phyloP scores from a whole-genome alignment of 345 rosid genomes.

The Eucalyptus cladocalyx region DNA sequence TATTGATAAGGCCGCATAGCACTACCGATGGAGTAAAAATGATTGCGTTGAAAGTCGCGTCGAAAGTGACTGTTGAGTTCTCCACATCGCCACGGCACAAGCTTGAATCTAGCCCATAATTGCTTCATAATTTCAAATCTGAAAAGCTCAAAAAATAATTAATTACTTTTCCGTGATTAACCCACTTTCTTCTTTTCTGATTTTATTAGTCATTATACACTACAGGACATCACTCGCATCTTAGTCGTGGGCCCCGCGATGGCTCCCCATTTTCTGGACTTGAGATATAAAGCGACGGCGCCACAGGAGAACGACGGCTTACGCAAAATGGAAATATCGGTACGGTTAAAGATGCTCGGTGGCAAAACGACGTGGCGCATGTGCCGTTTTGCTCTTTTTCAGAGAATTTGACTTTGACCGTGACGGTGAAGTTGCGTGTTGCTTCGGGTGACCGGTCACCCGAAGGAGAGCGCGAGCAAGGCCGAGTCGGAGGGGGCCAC shows the following conservation, averaged over 20 bases:
- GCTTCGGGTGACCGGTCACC: not conserved
- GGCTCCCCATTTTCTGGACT: not conserved
- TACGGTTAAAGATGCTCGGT: not conserved
- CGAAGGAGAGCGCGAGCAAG: too few relatives aligned
- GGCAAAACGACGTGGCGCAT: not conserved
- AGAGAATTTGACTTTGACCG: not conserved
- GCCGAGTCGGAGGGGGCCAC: not conserved
- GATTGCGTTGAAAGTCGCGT: not conserved
- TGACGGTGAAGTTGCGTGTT: not conserved
- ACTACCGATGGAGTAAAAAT: not conserved
- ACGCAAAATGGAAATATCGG: not conserved
- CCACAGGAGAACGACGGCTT: not conserved
- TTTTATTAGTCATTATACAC: not conserved
- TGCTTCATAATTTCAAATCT: not conserved
- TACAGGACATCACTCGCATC: not conserved
- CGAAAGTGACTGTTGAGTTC: not conserved
- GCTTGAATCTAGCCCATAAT: not conserved
- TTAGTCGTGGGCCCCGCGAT: not conserved
- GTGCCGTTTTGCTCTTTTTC: not conserved
- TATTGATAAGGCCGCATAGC: fast-evolving
- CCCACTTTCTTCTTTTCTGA: not conserved
- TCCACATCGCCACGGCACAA: not conserved
- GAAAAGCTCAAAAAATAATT: not conserved
- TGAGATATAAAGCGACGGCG: not conserved
- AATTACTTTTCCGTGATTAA: not conserved